Evolutionary conservation across 306 rosid genomes (phyloP).

Genomic region (Begonia peltatifolia): DNA sequence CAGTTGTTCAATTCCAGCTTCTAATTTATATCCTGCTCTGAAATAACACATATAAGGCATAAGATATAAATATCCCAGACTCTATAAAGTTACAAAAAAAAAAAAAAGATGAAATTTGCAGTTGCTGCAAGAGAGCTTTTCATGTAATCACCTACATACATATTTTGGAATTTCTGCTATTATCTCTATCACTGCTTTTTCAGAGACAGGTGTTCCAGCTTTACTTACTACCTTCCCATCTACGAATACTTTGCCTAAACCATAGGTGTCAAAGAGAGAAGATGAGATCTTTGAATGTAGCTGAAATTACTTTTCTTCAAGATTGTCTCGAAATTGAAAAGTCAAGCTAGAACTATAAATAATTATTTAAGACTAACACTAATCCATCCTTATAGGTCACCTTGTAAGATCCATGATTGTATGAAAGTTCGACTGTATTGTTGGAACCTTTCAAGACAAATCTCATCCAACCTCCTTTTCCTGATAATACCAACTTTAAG

Average conservation of each 20-base stretch:
- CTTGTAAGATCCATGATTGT: conserved; percentile 93
- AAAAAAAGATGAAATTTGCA: too few relatives aligned
- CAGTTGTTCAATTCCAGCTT: conserved; percentile 83
- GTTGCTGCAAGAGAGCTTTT: not conserved
- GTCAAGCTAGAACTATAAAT: not conserved
- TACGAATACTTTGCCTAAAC: conserved; percentile 72
- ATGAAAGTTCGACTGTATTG: conserved; percentile 76
- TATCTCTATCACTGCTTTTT: conserved; percentile 65
- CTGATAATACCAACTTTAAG: conserved; percentile 10
- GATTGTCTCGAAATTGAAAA: not conserved
- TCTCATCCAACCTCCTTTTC: conserved; percentile 72
- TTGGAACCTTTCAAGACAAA: conserved; percentile 62
- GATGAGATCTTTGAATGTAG: not conserved
- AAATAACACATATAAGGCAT: not conserved
- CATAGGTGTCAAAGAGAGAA: conserved; percentile 6
- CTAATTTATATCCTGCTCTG: conserved; percentile 94
- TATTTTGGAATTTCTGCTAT: conserved; percentile 85
- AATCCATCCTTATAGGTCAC: conserved; percentile 16
- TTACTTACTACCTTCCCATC: conserved; percentile 69
- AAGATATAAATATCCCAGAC: not conserved
- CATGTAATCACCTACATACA: conserved; percentile 90
- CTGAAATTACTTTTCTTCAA: not conserved
- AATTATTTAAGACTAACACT: not conserved
- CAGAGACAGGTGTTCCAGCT: conserved; percentile 77
- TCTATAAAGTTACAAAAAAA: not conserved